Conservation (phyloP, 2,329 filamentous ascomycete species). For the Penicillium glabrum region DNA sequence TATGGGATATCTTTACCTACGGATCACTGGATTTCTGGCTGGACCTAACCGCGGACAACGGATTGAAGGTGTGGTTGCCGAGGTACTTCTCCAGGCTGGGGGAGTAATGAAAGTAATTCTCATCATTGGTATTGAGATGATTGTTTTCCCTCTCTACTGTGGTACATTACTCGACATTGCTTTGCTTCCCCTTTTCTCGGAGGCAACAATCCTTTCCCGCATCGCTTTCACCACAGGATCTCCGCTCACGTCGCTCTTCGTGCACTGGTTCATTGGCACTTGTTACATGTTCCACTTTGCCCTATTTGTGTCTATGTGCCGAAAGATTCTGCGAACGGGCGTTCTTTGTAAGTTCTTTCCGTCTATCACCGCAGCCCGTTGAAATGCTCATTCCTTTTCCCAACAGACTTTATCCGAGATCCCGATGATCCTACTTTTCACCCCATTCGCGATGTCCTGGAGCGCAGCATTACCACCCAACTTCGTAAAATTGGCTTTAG, state of each 20-base stretch:
- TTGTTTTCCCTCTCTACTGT: constrained; percentile 94
- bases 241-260: constrained; percentile 87
- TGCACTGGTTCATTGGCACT: constrained; percentile 98
- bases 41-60: constrained; percentile 54
- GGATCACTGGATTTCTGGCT: constrained; percentile 68
- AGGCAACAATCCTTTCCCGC: constrained; percentile 73
- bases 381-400: background rate
- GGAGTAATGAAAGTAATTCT: constrained; percentile 97
- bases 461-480: constrained; percentile 88
- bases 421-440: constrained; percentile 98
- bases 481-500: constrained; percentile 95
- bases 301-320: constrained; percentile 97
- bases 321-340: constrained; percentile 92
- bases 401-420: constrained; percentile 86
- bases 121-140: constrained; percentile 99
- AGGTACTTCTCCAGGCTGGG: constrained; percentile 85
- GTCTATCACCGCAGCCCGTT: background rate
- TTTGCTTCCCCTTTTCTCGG: constrained; percentile 82
- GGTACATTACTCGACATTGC: constrained; percentile 87
- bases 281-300: constrained; percentile 99
- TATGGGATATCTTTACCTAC: constrained; percentile 76
- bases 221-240: constrained; percentile 74
- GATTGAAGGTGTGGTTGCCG: constrained; percentile 71
- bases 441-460: constrained; percentile 92
- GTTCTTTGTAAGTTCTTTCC: constrained; percentile 71